Conservation (phyloP, 1,284 basidiomycete species). For the Pseudozyma thailandica region DNA sequence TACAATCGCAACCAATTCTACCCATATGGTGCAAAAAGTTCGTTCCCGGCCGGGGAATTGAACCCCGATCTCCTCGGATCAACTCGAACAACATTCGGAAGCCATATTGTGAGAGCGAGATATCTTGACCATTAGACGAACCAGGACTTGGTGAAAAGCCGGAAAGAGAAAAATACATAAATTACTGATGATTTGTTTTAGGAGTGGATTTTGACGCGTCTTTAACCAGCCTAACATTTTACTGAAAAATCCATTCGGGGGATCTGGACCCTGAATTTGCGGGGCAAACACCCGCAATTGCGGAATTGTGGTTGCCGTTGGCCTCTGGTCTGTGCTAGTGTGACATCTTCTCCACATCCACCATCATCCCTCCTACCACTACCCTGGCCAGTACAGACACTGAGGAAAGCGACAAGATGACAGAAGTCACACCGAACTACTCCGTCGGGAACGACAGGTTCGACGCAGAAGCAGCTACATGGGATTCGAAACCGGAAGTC, state of each 20-base stretch:
- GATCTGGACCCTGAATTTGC: neutral
- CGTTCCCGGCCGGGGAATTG: slow-evolving; percentile 52
- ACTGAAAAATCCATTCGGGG: neutral
- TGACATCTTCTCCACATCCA: too few species aligned
- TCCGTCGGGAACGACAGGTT: slow-evolving; percentile 47
- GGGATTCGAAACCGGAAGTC: slow-evolving; percentile 45
- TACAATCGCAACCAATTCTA: too few species aligned
- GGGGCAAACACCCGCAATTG: slow-evolving; percentile 9
- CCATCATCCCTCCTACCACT: neutral
- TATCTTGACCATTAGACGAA: slow-evolving; percentile 51
- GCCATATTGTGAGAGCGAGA: slow-evolving; percentile 26
- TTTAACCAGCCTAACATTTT: neutral
- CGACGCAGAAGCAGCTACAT: slow-evolving; percentile 36
- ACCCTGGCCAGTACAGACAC: neutral
- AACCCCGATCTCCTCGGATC: slow-evolving; percentile 55
- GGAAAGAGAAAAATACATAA: neutral
- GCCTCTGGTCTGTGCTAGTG: too few species aligned
- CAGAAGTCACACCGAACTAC: slow-evolving; percentile 29
- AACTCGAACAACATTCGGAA: slow-evolving; percentile 22
- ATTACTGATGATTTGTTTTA: too few species aligned
- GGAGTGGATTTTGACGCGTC: too few species aligned
- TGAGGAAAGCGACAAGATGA: neutral
- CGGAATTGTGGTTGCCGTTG: neutral
- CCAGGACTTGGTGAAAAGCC: slow-evolving; percentile 8
- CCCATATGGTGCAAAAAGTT: slow-evolving; percentile 13